Percentiles rank a stretch among this genome's conserved stretches.
phyloP scores from a whole-genome alignment of 2,329 filamentous ascomycete species.

The Colletotrichum kahawae region DNA sequence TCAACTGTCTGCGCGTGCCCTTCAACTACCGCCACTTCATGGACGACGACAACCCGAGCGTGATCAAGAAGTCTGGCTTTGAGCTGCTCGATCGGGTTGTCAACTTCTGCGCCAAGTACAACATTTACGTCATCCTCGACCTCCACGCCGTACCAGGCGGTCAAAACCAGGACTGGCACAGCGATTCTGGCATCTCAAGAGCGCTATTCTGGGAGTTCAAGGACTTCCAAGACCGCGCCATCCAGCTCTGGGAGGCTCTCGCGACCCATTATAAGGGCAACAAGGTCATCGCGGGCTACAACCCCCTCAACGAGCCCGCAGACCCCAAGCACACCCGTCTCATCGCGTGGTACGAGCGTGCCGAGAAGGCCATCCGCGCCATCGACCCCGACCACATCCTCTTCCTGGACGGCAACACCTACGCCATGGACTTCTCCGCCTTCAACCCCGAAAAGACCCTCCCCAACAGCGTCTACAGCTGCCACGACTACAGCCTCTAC shows the following conservation, averaged over 20 bases:
- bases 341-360: slow-evolving; percentile 37
- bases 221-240: slow-evolving; percentile 49
- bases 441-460: slow-evolving; percentile 44
- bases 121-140: slow-evolving; percentile 50
- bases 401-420: slow-evolving; percentile 50
- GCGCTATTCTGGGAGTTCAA: slow-evolving; percentile 52
- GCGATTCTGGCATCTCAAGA: slow-evolving; percentile 38
- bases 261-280: slow-evolving; percentile 47
- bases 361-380: slow-evolving; percentile 36
- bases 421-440: slow-evolving; percentile 54
- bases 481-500: slow-evolving; percentile 58
- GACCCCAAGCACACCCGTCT: slow-evolving; percentile 33
- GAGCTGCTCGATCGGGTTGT: slow-evolving; percentile 54
- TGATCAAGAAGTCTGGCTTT: slow-evolving; percentile 52
- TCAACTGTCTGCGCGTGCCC: slow-evolving; percentile 65
- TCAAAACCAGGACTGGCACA: slow-evolving; percentile 55
- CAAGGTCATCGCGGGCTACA: slow-evolving; percentile 46
- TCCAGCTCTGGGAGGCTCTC: slow-evolving; percentile 49
- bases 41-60: slow-evolving; percentile 53
- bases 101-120: slow-evolving; percentile 45
- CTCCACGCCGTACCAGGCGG: slow-evolving; percentile 49
- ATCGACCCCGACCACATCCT: slow-evolving; percentile 48
- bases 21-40: slow-evolving; percentile 67
- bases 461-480: slow-evolving; percentile 55
- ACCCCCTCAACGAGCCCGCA: slow-evolving; percentile 29